phyloP scores from a whole-genome alignment of 805 yeast genomes.

The Kazachstania psychrophila region DNA sequence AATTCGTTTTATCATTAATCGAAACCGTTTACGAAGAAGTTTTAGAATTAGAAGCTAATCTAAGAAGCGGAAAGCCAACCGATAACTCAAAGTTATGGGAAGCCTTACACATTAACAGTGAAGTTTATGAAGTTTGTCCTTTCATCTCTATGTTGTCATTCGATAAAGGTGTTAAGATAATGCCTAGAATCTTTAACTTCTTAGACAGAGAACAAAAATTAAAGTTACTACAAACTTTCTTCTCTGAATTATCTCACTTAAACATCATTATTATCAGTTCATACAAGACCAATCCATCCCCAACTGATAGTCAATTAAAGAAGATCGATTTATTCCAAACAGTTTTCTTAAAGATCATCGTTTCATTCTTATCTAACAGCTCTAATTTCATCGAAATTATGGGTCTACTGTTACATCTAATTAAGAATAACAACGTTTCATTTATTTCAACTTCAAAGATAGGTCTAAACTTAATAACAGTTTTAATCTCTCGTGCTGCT shows the following conservation, averaged over 20 bases:
- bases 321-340: slow-evolving; percentile 70
- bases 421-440: slow-evolving; percentile 61
- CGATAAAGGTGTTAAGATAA: slow-evolving; percentile 80
- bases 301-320: slow-evolving; percentile 42
- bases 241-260: slow-evolving; percentile 71
- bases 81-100: slow-evolving; percentile 57
- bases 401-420: slow-evolving; percentile 59
- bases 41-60: slow-evolving; percentile 67
- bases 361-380: slow-evolving; percentile 67
- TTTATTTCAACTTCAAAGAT: slow-evolving; percentile 50
- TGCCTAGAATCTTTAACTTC: slow-evolving; percentile 82
- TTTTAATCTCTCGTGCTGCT: slow-evolving; percentile 87
- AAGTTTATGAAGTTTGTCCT: slow-evolving; percentile 52
- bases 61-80: slow-evolving; percentile 46
- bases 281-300: slow-evolving; percentile 55
- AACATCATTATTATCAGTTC: slow-evolving; percentile 73
- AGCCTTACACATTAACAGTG: slow-evolving; percentile 63
- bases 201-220: slow-evolving; percentile 66
- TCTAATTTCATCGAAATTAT: slow-evolving; percentile 72
- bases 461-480: slow-evolving; percentile 80
- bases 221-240: slow-evolving; percentile 65
- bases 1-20: slow-evolving; percentile 54
- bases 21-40: slow-evolving; percentile 74
- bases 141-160: slow-evolving; percentile 75
- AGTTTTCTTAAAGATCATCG: slow-evolving; percentile 75